A percentile compares a stretch with the other conserved stretches of the same genome.
Evolutionary conservation across 768 basidiomycete species (phyloP).

Genomic region (Rhizopogon vinicolor): DNA sequence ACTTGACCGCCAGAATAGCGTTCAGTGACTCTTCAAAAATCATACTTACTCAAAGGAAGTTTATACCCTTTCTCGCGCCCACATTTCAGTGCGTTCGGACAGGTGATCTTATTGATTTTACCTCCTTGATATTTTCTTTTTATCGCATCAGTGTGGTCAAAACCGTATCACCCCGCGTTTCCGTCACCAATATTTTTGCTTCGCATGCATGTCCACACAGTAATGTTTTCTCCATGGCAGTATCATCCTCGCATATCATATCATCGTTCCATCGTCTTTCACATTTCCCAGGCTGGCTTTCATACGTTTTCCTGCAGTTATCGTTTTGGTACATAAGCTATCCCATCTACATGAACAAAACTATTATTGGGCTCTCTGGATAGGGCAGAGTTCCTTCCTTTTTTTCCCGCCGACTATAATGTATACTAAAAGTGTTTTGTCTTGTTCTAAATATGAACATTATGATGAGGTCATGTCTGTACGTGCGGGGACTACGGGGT

Average conservation of each 20-base stretch:
- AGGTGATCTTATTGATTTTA: background rate
- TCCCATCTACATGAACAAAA: background rate
- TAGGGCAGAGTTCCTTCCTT: background rate
- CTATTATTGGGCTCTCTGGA: background rate
- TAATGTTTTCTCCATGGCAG: background rate
- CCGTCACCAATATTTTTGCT: background rate
- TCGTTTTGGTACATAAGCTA: slow-evolving; percentile 1
- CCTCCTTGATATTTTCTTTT: background rate
- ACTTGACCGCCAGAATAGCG: background rate
- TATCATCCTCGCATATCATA: slow-evolving; percentile 2
- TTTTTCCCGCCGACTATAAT: background rate
- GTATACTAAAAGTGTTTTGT: too few relatives aligned
- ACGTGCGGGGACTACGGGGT: background rate
- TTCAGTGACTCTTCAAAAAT: background rate
- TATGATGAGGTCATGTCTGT: background rate
- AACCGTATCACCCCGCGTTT: background rate
- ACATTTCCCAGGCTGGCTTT: background rate
- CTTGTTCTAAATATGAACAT: too few relatives aligned
- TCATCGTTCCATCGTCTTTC: background rate
- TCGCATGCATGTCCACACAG: background rate
- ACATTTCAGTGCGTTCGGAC: background rate
- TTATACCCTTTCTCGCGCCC: background rate
- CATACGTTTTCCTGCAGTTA: slow-evolving; percentile 1
- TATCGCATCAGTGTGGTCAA: background rate
- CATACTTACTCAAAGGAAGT: background rate